Base-by-base conservation (phyloP, 1,284 basidiomycete genomes). In the Hemileia vastatrix region DNA sequence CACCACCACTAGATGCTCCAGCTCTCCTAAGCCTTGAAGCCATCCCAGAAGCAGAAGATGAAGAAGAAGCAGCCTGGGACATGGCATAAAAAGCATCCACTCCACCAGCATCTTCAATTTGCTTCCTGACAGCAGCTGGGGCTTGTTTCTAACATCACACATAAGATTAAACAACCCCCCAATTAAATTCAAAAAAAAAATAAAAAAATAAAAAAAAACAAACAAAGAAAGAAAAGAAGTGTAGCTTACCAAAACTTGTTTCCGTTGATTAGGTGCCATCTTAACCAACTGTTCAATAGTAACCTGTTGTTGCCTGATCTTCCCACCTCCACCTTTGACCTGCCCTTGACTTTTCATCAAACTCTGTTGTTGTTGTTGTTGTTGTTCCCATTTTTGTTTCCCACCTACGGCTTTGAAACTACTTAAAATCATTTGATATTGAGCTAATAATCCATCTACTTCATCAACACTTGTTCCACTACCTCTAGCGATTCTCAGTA, bases 381-480 rank as follows among this genome's bases (percentile, higher is more conserved):
- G 50, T 44, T 60, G 58, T 54, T 60, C 58, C 86, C 89, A 90
- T 71, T 92, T 91, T 67, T 89, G 88, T 82, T 95, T 96, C 40
- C 94, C 95, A 50, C 94, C 94, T 15, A 92, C 91, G 74, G 90
- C 87, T 79, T 92, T 94, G 21, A 92, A 92, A 89, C 95, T 93
- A 71, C 89, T 91, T 56, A 89, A 86, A 88, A 96, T 94, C 87
- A 95, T 92, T 55, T 88, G 84, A 71, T 95, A 94, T 77, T 96
- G 93, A 72, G 90, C 88, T 33, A 98, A 79, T 64, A 97, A 78
- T 74, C 97, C 94, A 76, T 99, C 94, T 19, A 98, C 93, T 78
- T 99, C 95, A 65, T 90, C 83, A 44, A 99, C 89, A 67, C 85
- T 89, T 47, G 94, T 97, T n/a, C 94, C 94, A 69, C 89, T 92